Evolutionary conservation across 371 early-diverging fungal genomes (phyloP).

Genomic region (Blakeslea trispora): DNA sequence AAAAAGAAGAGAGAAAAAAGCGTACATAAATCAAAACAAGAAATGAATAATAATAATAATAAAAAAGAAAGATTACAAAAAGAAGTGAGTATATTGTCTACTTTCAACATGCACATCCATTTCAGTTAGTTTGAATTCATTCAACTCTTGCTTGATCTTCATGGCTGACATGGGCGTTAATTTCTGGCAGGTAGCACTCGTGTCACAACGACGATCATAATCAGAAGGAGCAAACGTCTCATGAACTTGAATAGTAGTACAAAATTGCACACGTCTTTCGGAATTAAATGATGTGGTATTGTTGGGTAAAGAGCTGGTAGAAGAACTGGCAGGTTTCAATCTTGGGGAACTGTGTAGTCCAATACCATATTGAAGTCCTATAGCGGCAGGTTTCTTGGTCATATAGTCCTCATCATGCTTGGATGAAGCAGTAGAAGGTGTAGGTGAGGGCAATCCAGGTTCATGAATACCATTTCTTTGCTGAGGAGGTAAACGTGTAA

Average conservation of each 20-base stretch:
- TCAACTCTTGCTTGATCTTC: slow-evolving; percentile 76
- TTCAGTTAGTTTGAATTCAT: slow-evolving; percentile 74
- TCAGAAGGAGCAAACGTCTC: slow-evolving; percentile 68
- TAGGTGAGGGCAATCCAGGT: slow-evolving; percentile 37
- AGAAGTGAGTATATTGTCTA: slow-evolving; percentile 73
- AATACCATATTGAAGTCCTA: slow-evolving; percentile 45
- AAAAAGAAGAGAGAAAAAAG: no score
- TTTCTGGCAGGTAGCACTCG: slow-evolving; percentile 60
- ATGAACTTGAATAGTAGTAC: slow-evolving; percentile 61
- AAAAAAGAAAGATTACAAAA: slow-evolving; percentile 43
- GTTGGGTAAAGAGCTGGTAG: slow-evolving; percentile 23
- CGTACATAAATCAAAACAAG: no score
- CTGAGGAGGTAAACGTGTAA: slow-evolving; percentile 28
- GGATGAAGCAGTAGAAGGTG: slow-evolving; percentile 41
- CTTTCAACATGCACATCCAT: slow-evolving; percentile 79
- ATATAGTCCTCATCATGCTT: slow-evolving; percentile 10
- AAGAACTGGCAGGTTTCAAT: slow-evolving; percentile 43
- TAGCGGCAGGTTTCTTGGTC: slow-evolving; percentile 4
- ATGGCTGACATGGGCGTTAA: slow-evolving; percentile 70
- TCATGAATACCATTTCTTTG: slow-evolving; percentile 18
- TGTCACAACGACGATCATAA: slow-evolving; percentile 74
- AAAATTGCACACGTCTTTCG: slow-evolving; percentile 54
- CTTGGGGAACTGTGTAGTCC: slow-evolving; percentile 50
- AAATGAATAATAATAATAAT: neutral
- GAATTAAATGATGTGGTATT: neutral